Conservation (phyloP, 148 eudicot species). For the Cornus suecica region DNA sequence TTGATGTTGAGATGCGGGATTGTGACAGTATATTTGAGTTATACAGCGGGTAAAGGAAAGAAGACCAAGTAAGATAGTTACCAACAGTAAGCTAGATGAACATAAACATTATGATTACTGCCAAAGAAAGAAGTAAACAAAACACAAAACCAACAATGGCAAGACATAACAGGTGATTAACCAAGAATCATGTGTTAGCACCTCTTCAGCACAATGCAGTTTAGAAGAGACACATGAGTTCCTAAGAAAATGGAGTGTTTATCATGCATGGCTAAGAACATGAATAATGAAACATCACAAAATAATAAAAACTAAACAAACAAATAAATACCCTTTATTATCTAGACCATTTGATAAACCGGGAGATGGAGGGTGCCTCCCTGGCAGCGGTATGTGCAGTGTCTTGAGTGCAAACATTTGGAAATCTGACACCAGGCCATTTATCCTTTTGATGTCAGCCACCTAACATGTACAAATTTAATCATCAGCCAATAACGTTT, state of each 20-base stretch:
- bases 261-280: background rate
- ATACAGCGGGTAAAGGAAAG: background rate
- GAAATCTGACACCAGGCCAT: slow-evolving; percentile 77
- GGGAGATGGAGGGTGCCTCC: slow-evolving; percentile 93
- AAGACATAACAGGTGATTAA: background rate
- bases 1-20: background rate
- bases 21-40: background rate
- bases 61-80: background rate
- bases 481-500: background rate
- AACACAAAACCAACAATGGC: background rate
- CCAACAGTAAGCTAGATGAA: background rate
- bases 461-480: slow-evolving; percentile 38
- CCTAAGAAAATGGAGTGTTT: background rate
- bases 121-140: too few relatives aligned
- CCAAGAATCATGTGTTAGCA: background rate
- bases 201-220: background rate
- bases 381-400: slow-evolving; percentile 84
- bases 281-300: background rate
- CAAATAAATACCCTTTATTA: slow-evolving; percentile 44
- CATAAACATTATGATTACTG: too few relatives aligned
- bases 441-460: slow-evolving; percentile 82
- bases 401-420: slow-evolving; percentile 97
- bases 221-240: background rate
- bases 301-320: background rate
- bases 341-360: slow-evolving; percentile 55